A percentile compares a stretch with the other conserved stretches of the same genome.
These are phyloP conservation scores for Astrothelium subdiscretum DNA, from an alignment of 495 filamentous ascomycete species.

Conservation along the genomic window DNA sequence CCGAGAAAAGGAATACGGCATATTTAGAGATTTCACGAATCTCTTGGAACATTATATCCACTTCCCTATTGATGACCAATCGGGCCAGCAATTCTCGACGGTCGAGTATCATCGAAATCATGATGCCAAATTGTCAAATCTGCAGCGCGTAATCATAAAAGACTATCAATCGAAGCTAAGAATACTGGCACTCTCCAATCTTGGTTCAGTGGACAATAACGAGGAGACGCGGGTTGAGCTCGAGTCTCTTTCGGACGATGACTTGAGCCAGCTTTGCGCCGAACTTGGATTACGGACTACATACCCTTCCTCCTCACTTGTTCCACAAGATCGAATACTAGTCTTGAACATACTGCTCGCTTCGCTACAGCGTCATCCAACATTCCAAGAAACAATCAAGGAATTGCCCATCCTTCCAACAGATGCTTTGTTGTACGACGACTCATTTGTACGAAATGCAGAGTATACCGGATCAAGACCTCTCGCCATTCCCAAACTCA, in stretches of 20 bases:
- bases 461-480: slow-evolving; percentile 81
- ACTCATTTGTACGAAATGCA: slow-evolving; percentile 72
- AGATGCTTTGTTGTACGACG: slow-evolving; percentile 71
- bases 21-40: slow-evolving; percentile 70
- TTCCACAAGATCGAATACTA: slow-evolving; percentile 54
- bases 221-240: slow-evolving; percentile 70
- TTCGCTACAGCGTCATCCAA: slow-evolving; percentile 61
- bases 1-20: slow-evolving; percentile 56
- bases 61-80: slow-evolving; percentile 89
- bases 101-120: slow-evolving; percentile 70
- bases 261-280: slow-evolving; percentile 56
- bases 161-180: slow-evolving; percentile 83
- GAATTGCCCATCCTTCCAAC: slow-evolving; percentile 64
- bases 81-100: slow-evolving; percentile 58
- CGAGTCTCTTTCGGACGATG: slow-evolving; percentile 55
- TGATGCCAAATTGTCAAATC: slow-evolving; percentile 58
- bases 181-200: slow-evolving; percentile 84
- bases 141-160: slow-evolving; percentile 74
- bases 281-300: slow-evolving; percentile 64
- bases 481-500: slow-evolving; percentile 86
- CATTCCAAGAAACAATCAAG: slow-evolving; percentile 69
- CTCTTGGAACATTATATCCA: slow-evolving; percentile 74
- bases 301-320: slow-evolving; percentile 60
- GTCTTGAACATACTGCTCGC: slow-evolving; percentile 68
- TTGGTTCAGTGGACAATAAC: slow-evolving; percentile 71